Evolutionary conservation across 345 rosid species (phyloP), one percentile per base, ranked within the genome.

Genomic region (Diplotaxis tenuifolia): DNA sequence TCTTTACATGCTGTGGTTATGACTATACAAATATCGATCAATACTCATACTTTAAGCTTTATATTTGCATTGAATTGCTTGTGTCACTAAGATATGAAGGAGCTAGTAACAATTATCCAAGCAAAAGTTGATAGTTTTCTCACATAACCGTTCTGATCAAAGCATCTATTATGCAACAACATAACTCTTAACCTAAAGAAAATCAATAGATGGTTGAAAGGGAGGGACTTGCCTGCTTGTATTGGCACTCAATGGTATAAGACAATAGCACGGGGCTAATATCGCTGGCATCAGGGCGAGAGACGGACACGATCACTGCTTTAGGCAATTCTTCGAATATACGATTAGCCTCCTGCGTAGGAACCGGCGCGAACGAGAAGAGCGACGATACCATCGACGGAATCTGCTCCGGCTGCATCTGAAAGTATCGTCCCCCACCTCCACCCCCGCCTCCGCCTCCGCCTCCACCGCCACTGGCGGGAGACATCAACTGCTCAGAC

Each of bases 231-330:
- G 62, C 99, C 97, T 95, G 99, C 78, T 90, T 90, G 83, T 92
- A 95, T 64, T 82, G 94, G 61, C 90, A 74, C 80, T 92, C 92
- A 22, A 95, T 86, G 59, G 94, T 90, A 75, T 95, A 95, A 55
- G 96, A 82, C 58, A 95, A 80, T 4, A 86, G 88, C 53, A 90
- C 79, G 55, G 99, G 98, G 47, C 96, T 92, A 22, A 95, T 88
- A 81, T 95, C 99, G 38, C 82, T 87, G 21, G 94, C 88, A 64
- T 95, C 99, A 53, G 98, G 98, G 25, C 98, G 73, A 9, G 97
- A 90, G 58, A 90, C 97, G 28, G 89, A 86, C 42, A 89, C 84
- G 73, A 92, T 92, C 32, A 74, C 69, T 4, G 93, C 96, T 75
- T 77, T 79, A 0, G 98, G 99, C 67, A 95, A 84, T 82, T 92